Evolutionary conservation across 108 stramenopile species (phyloP).

Genomic region (Pelagomonas calceolata): DNA sequence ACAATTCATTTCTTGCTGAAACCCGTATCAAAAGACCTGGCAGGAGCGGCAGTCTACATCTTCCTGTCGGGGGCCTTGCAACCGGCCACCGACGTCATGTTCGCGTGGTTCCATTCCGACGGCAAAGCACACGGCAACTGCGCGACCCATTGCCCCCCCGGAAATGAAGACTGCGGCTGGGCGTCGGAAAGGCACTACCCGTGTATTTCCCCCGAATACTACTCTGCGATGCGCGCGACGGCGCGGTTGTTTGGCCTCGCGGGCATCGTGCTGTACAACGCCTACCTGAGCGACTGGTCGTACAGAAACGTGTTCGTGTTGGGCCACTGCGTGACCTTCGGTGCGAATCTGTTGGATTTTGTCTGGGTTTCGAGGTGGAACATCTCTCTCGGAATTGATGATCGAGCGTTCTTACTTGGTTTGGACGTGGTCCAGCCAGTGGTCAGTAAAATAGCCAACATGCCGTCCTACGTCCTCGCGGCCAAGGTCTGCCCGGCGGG

Average conservation of each 20-base stretch:
- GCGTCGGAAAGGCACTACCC: neutral
- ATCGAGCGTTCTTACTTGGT: conserved; percentile 8
- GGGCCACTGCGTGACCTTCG: neutral
- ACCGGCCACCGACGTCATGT: conserved; percentile 2
- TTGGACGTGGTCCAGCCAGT: conserved; percentile 4
- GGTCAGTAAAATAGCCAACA: neutral
- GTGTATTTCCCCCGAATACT: conserved; percentile 2
- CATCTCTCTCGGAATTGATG: conserved; percentile 3
- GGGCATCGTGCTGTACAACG: conserved; percentile 14
- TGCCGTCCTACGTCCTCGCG: conserved; percentile 17
- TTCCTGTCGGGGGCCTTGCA: conserved; percentile 2
- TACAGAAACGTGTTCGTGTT: conserved; percentile 2
- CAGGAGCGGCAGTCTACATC: conserved; percentile 6
- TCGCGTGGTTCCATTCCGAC: neutral
- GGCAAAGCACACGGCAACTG: neutral
- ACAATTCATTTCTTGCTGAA: neutral
- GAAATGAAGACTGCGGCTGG: neutral
- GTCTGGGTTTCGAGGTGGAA: conserved; percentile 11
- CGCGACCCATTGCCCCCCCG: neutral
- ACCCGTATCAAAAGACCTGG: neutral
- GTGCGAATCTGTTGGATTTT: conserved; percentile 10
- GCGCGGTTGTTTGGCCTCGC: conserved; percentile 3
- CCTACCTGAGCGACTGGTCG: conserved; percentile 4
- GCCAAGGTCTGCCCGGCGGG: conserved; percentile 9
- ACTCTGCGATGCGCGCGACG: neutral